Conservation (phyloP, 768 basidiomycete species). For the Sarcodon sp. region DNA sequence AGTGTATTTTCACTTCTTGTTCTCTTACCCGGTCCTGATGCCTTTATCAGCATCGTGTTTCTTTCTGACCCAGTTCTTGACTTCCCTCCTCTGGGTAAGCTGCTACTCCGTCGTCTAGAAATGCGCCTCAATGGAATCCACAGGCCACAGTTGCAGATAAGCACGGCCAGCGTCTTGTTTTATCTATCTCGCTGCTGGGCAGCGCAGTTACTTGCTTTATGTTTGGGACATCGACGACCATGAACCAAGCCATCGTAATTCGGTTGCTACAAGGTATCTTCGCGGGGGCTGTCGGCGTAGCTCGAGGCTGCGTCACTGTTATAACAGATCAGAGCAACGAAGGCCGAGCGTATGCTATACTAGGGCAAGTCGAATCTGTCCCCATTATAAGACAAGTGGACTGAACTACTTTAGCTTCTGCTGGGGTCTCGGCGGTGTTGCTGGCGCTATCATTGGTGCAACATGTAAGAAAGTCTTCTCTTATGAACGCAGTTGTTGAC, state of each 20-base stretch:
- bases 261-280: slow-evolving; percentile 89
- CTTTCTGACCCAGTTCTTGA: slow-evolving; percentile 93
- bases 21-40: slow-evolving; percentile 3
- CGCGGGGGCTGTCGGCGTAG: slow-evolving; percentile 90
- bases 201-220: slow-evolving; percentile 66
- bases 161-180: slow-evolving; percentile 77
- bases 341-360: slow-evolving; percentile 85
- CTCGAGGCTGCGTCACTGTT: slow-evolving; percentile 74
- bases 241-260: slow-evolving; percentile 73
- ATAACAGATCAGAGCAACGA: slow-evolving; percentile 91
- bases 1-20: slow-evolving; percentile 7
- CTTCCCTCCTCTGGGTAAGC: slow-evolving; percentile 82
- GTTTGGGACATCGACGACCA: slow-evolving; percentile 66
- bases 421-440: slow-evolving; percentile 95
- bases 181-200: slow-evolving; percentile 77
- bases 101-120: background rate
- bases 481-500: slow-evolving; percentile 6
- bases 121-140: background rate
- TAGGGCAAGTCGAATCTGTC: slow-evolving; percentile 41
- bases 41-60: slow-evolving; percentile 52
- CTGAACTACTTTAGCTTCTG: slow-evolving; percentile 45
- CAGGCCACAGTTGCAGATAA: slow-evolving; percentile 89
- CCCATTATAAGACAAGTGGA: background rate
- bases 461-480: slow-evolving; percentile 39
- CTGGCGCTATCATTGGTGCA: slow-evolving; percentile 79